Base-by-base conservation (phyloP, 1,284 basidiomycete genomes). In the Heimioporus retisporus region DNA sequence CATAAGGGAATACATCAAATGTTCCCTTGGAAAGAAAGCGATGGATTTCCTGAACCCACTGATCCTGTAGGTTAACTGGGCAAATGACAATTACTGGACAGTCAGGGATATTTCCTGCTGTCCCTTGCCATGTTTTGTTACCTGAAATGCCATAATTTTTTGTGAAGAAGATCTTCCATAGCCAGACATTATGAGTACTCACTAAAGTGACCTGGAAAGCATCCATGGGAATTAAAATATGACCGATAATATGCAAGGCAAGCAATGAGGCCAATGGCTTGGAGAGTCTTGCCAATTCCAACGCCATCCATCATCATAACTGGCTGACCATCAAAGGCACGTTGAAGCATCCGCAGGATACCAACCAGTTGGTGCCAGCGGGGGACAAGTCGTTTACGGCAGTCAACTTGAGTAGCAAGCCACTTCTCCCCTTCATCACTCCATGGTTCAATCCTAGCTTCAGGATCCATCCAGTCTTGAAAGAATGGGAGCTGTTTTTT, bases 281-380 rank as follows among this genome's bases (percentile, higher is more conserved):
- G 63, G 28, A 68, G 40, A 4, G 63, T 65, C 35, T 68, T 68
- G 6, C 63, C 66, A 16, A 68, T 35, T 5, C 66, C 59, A 15
- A 68, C 59, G 7, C 50, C 66, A 35, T 68, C 66, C 66, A 68
- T 68, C 40, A 68, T 35, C 21, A 68, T 28, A 4, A 65, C 53
- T 21, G 60, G 63, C 23, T 62, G 11, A 25, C 60, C 59, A 5
- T 62, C n/a, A n/a, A 68, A 55, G 25, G 53, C 51, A 6, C 43
- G 35, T 35, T 68, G 54, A 15, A 68, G 28, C 55, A 65, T 62
- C 4, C 55, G 43, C 16, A 65, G 16, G 31, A 68, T 68, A 4
- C 64, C 63, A 6, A 68, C 56, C 6, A 68, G 60, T 62, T 68
- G 66, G 48, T 68, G 66, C 66, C 64, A 65, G 35, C n/a, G 42